A percentile compares a stretch with the other conserved stretches of the same genome.
phyloP scores from a whole-genome alignment of 2,329 filamentous ascomycete genomes.

The Colletotrichum tamarilloi region DNA sequence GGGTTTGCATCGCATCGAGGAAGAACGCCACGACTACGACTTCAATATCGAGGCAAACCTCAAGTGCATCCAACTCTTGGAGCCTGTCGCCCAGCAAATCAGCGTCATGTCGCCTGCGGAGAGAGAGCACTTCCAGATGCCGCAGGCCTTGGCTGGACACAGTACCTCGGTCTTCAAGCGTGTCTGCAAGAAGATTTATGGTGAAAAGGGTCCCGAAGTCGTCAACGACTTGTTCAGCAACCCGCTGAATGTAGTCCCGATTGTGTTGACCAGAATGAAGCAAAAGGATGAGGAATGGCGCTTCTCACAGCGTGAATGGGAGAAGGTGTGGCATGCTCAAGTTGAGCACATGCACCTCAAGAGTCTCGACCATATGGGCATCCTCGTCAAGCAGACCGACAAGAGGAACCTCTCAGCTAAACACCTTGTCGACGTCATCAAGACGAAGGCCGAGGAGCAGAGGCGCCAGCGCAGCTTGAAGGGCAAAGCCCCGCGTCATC shows the following conservation, averaged over 20 bases:
- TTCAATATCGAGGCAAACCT: conserved; percentile 97
- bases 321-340: conserved; percentile 98
- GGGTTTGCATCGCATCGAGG: conserved; percentile 93
- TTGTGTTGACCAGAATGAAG: conserved; percentile 89
- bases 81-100: conserved; percentile 93
- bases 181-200: conserved; percentile 97
- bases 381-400: conserved; percentile 87
- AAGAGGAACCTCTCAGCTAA: conserved; percentile 93
- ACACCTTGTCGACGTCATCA: conserved; percentile 89
- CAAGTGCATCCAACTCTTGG: conserved; percentile 94
- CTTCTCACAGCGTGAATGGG: conserved; percentile 95
- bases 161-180: conserved; percentile 97
- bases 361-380: conserved; percentile 96
- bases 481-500: conserved; percentile 72
- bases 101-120: conserved; percentile 81
- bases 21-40: conserved; percentile 98
- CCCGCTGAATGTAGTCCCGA: conserved; percentile 88
- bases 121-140: conserved; percentile 80
- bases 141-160: conserved; percentile 86
- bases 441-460: conserved; percentile 92
- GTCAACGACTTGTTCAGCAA: conserved; percentile 87
- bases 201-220: conserved; percentile 85
- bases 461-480: conserved; percentile 76
- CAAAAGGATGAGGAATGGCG: conserved; percentile 99
- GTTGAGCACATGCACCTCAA: conserved; percentile 95